Percentiles rank a stretch among this genome's conserved stretches.
phyloP scores from a whole-genome alignment of 2,329 filamentous ascomycete genomes.

The Scopulariopsis brevicaulis region DNA sequence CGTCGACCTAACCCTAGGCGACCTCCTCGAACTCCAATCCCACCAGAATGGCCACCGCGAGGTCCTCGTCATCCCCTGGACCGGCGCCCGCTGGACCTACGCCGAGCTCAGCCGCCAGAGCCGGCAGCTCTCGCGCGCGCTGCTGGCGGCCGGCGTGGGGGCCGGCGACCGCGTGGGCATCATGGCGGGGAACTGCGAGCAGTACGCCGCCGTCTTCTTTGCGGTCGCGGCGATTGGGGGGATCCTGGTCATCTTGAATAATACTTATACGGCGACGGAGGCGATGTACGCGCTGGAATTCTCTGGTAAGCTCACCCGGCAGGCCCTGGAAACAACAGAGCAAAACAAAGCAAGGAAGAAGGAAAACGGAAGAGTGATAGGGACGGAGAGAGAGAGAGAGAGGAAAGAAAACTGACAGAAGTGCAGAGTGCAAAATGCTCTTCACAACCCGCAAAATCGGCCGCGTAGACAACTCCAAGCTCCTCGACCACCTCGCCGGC shows the following conservation, averaged over 20 bases:
- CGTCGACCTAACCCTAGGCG: constrained; percentile 59
- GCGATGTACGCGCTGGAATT: constrained; percentile 61
- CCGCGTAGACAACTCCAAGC: constrained; percentile 46
- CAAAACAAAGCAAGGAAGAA: too few species aligned
- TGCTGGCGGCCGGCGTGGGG: constrained; percentile 55
- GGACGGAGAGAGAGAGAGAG: background rate
- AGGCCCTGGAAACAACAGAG: background rate
- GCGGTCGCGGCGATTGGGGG: constrained; percentile 56
- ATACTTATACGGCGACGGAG: constrained; percentile 68
- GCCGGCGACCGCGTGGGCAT: constrained; percentile 62
- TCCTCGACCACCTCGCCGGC: constrained; percentile 43
- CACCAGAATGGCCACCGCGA: constrained; percentile 53
- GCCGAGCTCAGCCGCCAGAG: constrained; percentile 51
- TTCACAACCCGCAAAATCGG: constrained; percentile 64
- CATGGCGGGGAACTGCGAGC: constrained; percentile 68
- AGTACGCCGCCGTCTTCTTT: constrained; percentile 72
- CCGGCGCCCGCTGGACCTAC: constrained; percentile 63
- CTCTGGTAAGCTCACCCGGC: constrained; percentile 35
- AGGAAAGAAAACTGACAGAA: background rate
- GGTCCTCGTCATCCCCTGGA: constrained; percentile 66
- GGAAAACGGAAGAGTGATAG: background rate
- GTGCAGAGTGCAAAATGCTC: constrained; percentile 54
- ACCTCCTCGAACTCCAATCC: constrained; percentile 61
- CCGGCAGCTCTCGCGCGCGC: constrained; percentile 49
- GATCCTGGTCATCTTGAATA: constrained; percentile 68